Evolutionary conservation across 2,329 filamentous ascomycete genomes (phyloP), one percentile per base, ranked within the genome.

Genomic region (Alternaria viburni): DNA sequence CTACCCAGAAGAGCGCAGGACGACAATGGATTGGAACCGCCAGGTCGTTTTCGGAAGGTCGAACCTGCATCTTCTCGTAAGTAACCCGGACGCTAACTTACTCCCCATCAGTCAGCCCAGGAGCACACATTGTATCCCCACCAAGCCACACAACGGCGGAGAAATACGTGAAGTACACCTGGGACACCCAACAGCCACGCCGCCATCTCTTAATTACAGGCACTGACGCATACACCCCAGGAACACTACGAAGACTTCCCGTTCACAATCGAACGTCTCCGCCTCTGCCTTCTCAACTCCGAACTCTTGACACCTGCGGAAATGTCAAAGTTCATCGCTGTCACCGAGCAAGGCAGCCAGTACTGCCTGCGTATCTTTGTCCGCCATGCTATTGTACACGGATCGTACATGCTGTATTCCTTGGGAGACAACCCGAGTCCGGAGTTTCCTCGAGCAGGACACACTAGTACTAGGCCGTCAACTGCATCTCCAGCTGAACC

Each of bases 191-290:
- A 13, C 6, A 26, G 12, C 15, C 26, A n/a, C n/a, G 1, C 15
- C 12, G 13, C 15, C 17, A 12, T 41, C n/a, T 15, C 17, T 11
- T 30, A 4, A 23, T 12, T 5, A 2, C 3, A 21, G 5, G 15
- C 15, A 44, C 52, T 62, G 13, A 62, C 28, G 7, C 23, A 26
- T 46, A n/a, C 19, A 46, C 11, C 8, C 13, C 11, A 65, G 65
- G 45, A 54, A 5, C 49, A 64, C 6, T 54, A 60, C 45, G 52
- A 64, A 15, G 58, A 68, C 45, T 68, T 68, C 9, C 55, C 57
- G 0, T 59, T 57, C 2, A 66, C 61, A 1, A 56, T 68, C 10
- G 66, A 68, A 19, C 45, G 58, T 15, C 30, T 66, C 3, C 66
- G 66, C 7, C 50, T 68, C 0, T 41, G 54, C 9, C 56, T 68